phyloP scores from a whole-genome alignment of 768 basidiomycete species.

The Suillus bovinus region DNA sequence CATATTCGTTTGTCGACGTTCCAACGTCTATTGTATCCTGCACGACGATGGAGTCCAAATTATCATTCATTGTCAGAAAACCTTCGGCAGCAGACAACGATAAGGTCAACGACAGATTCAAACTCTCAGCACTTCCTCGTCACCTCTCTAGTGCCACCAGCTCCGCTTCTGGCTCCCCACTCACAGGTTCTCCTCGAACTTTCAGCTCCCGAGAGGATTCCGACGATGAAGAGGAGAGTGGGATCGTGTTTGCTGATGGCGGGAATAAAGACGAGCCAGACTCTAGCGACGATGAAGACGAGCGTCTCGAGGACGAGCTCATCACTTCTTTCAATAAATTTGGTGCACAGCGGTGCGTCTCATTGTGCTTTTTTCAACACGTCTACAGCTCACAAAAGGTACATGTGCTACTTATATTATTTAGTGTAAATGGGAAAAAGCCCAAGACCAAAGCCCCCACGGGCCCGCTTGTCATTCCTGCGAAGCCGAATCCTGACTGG shows the following conservation, averaged over 20 bases:
- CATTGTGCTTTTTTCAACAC: slow-evolving; percentile 26
- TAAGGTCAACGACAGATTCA: slow-evolving; percentile 63
- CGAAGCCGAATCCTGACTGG: slow-evolving; percentile 91
- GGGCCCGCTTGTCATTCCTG: slow-evolving; percentile 81
- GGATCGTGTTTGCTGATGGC: slow-evolving; percentile 25
- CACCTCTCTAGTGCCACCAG: slow-evolving; percentile 44
- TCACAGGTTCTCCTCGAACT: slow-evolving; percentile 51
- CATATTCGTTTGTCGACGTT: too few species aligned
- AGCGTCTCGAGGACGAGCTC: slow-evolving; percentile 59
- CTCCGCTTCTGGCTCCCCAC: slow-evolving; percentile 54
- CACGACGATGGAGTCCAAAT: slow-evolving; percentile 36
- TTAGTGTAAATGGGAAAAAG: slow-evolving; percentile 45
- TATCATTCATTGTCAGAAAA: slow-evolving; percentile 85
- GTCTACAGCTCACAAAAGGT: slow-evolving; percentile 77
- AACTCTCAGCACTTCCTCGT: slow-evolving; percentile 59
- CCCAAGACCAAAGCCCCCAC: slow-evolving; percentile 40
- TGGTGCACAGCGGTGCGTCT: slow-evolving; percentile 87
- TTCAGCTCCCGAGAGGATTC: slow-evolving; percentile 27
- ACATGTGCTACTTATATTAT: slow-evolving; percentile 10
- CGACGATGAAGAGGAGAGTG: slow-evolving; percentile 27
- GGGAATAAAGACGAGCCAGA: slow-evolving; percentile 36
- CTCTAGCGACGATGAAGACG: slow-evolving; percentile 60
- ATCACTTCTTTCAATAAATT: slow-evolving; percentile 72
- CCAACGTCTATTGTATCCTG: not conserved
- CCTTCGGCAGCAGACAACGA: slow-evolving; percentile 66